Percentiles rank a stretch among this genome's conserved stretches.
Evolutionary conservation across 1,284 basidiomycete species (phyloP).

Genomic region (Trichosporon sp.): DNA sequence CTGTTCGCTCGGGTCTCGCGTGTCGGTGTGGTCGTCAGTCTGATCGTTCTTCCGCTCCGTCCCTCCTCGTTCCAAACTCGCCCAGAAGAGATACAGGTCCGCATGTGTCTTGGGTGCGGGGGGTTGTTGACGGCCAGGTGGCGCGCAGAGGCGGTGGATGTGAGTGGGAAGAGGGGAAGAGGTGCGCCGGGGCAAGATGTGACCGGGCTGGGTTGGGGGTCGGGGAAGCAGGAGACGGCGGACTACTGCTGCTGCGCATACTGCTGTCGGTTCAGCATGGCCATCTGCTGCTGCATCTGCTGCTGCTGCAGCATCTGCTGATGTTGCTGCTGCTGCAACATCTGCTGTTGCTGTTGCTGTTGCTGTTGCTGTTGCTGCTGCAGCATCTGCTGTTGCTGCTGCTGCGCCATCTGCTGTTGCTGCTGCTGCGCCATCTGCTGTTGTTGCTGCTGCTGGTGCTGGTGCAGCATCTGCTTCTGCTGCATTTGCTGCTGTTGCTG

Average conservation of each 20-base stretch:
- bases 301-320: slow-evolving; percentile 13
- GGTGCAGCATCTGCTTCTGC: slow-evolving; percentile 8
- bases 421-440: neutral
- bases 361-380: slow-evolving; percentile 21
- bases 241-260: slow-evolving; percentile 7
- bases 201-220: too few relatives aligned
- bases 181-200: too few relatives aligned
- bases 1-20: neutral
- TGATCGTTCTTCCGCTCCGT: too few relatives aligned
- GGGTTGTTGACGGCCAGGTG: too few relatives aligned
- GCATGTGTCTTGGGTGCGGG: too few relatives aligned
- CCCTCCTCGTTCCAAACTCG: too few relatives aligned
- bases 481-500: slow-evolving; percentile 18
- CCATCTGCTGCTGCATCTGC: slow-evolving; percentile 18
- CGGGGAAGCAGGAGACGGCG: too few relatives aligned
- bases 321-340: slow-evolving; percentile 13
- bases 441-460: too few relatives aligned
- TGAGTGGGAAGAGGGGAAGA: too few relatives aligned
- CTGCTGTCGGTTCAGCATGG: slow-evolving; percentile 14
- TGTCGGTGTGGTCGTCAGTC: neutral
- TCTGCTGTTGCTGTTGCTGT: slow-evolving; percentile 19
- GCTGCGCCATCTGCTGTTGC: slow-evolving; percentile 14
- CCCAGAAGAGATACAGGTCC: too few relatives aligned
- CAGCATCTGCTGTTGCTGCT: slow-evolving; percentile 11
- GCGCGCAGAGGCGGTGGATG: too few relatives aligned